phyloP scores from a whole-genome alignment of 192 early-diverging fungal genomes.

The Ambispora gerdemannii region DNA sequence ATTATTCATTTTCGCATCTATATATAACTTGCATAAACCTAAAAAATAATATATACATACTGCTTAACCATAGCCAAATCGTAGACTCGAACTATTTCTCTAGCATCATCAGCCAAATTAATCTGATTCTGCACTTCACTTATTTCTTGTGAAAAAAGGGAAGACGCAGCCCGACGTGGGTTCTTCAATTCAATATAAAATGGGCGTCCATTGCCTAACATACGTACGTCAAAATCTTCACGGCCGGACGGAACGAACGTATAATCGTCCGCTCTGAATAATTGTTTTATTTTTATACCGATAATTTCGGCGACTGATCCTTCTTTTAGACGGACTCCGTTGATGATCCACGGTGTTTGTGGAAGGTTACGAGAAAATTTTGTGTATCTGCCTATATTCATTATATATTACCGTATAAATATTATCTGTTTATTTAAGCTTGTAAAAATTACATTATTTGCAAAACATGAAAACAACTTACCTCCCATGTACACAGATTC shows the following conservation, averaged over 20 bases:
- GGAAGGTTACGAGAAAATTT: slow-evolving; percentile 73
- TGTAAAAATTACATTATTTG: no score
- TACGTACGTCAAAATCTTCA: slow-evolving; percentile 94
- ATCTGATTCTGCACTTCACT: slow-evolving; percentile 46
- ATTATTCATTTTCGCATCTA: background rate
- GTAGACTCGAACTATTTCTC: slow-evolving; percentile 52
- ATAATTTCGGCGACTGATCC: slow-evolving; percentile 80
- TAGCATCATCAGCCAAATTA: slow-evolving; percentile 41
- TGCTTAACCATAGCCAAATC: slow-evolving; percentile 47
- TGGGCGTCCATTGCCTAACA: slow-evolving; percentile 87
- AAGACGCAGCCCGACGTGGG: slow-evolving; percentile 53
- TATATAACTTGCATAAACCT: background rate
- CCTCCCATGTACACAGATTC: slow-evolving; percentile 60
- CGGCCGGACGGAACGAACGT: slow-evolving; percentile 84
- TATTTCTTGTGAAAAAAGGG: slow-evolving; percentile 38
- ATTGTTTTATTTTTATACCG: slow-evolving; percentile 51
- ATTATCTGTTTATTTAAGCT: no score
- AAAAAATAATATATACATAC: slow-evolving; percentile 27
- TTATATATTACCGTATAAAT: background rate
- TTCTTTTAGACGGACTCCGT: slow-evolving; percentile 65
- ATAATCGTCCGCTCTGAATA: slow-evolving; percentile 60
- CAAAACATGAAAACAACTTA: background rate
- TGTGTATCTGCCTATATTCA: slow-evolving; percentile 53
- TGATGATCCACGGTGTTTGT: slow-evolving; percentile 83
- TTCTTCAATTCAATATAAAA: slow-evolving; percentile 89